A percentile compares a stretch with the other conserved stretches of the same genome.
These are phyloP conservation scores for Corymbia citriodora DNA, from an alignment of 441 rosid genomes.

Conservation along the genomic window DNA sequence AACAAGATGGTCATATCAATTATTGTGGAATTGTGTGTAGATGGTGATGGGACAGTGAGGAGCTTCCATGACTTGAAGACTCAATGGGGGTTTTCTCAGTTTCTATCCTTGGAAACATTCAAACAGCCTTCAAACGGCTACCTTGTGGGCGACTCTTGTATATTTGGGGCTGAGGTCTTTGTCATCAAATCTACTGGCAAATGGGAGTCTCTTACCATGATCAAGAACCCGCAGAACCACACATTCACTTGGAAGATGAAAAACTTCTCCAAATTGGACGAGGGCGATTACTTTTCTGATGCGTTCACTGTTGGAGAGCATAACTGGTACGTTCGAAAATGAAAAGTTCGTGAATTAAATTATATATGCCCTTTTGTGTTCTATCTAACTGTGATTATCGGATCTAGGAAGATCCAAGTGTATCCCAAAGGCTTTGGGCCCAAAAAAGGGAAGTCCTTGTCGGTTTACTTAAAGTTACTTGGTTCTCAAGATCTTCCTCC, in stretches of 20 bases:
- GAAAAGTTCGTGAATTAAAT: not conserved
- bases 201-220: conserved; percentile 15
- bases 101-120: conserved; percentile 6
- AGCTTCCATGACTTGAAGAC: conserved; percentile 11
- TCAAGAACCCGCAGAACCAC: not conserved
- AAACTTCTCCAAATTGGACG: not conserved
- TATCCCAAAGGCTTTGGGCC: not conserved
- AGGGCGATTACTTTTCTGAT: not conserved
- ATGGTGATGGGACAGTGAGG: not conserved
- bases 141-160: conserved; percentile 21
- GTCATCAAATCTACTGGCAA: conserved; percentile 10
- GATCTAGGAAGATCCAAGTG: not conserved
- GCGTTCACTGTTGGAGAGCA: not conserved
- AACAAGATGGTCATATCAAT: not conserved
- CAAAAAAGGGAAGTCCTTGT: not conserved
- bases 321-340: conserved; percentile 1
- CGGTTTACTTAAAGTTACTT: not conserved
- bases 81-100: conserved; percentile 3
- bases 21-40: not conserved
- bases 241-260: not conserved
- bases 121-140: conserved; percentile 16
- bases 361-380: not conserved
- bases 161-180: conserved; percentile 29
- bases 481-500: not conserved
- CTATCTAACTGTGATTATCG: not conserved